These are phyloP conservation scores for Herpetomonas tarakana DNA, from an alignment of 208 protist genomes.

Conservation along the genomic window DNA sequence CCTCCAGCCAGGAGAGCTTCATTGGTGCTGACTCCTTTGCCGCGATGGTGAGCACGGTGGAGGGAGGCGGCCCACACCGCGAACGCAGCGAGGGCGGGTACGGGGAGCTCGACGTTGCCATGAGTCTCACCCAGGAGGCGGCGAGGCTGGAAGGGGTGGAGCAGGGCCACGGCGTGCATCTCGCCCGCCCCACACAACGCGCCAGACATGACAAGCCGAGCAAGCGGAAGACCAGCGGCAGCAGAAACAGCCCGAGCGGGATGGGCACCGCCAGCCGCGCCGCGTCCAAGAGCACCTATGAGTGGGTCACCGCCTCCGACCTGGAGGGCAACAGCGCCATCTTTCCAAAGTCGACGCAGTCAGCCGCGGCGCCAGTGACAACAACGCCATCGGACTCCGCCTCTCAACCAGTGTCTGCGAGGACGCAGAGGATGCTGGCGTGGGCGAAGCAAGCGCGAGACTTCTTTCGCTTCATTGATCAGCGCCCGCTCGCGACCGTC, in stretches of 20 bases:
- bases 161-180: slow-evolving; percentile 11
- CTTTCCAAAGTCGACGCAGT: background rate
- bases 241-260: no score
- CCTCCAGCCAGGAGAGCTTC: background rate
- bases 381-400: background rate
- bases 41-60: background rate
- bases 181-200: slow-evolving; percentile 7
- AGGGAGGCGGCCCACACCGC: background rate
- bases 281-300: background rate
- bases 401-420: slow-evolving; percentile 6
- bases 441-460: slow-evolving; percentile 44
- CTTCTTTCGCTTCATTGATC: slow-evolving; percentile 73
- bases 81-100: background rate
- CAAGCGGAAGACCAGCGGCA: background rate
- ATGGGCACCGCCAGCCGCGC: background rate
- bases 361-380: no score
- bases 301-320: background rate
- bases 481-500: slow-evolving; percentile 35
- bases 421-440: slow-evolving; percentile 20
- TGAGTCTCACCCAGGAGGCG: slow-evolving; percentile 35
- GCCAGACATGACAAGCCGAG: background rate
- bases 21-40: background rate
- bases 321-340: background rate
- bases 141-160: slow-evolving; percentile 17
- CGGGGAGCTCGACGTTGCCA: background rate